Conservation (phyloP, 148 eudicot genomes). For the Persicaria maculosa region DNA sequence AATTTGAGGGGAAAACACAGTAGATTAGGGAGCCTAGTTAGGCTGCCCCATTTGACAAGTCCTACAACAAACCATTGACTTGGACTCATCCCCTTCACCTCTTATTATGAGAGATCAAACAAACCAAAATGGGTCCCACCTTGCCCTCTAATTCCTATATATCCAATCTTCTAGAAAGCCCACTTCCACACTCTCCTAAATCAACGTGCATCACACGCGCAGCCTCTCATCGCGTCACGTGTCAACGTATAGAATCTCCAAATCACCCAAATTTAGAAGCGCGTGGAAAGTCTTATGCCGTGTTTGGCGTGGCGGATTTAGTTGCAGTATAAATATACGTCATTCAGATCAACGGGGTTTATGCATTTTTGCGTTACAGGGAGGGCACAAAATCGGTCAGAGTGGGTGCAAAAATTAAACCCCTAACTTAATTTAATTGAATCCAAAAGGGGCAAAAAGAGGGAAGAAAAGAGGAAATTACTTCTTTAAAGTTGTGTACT, state of each 20-base stretch:
- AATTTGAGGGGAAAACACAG: background rate
- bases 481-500: background rate
- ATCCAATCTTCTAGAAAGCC: constrained; percentile 2
- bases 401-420: background rate
- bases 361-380: constrained; percentile 7
- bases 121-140: background rate
- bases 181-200: background rate
- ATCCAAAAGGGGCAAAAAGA: background rate
- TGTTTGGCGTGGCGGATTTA: constrained; percentile 3
- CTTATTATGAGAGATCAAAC: background rate
- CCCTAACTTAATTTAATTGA: background rate
- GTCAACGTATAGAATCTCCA: background rate
- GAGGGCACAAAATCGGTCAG: background rate
- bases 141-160: background rate
- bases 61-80: background rate
- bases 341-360: constrained; percentile 1
- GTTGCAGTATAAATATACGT: background rate
- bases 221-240: background rate
- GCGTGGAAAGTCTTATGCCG: constrained; percentile 3
- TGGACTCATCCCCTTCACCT: background rate
- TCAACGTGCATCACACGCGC: background rate
- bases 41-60: too few relatives aligned
- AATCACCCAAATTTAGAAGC: background rate
- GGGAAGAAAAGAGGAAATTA: background rate
- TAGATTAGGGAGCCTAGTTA: too few relatives aligned